phyloP scores from a whole-genome alignment of 306 rosid genomes.

The Prunus mume region DNA sequence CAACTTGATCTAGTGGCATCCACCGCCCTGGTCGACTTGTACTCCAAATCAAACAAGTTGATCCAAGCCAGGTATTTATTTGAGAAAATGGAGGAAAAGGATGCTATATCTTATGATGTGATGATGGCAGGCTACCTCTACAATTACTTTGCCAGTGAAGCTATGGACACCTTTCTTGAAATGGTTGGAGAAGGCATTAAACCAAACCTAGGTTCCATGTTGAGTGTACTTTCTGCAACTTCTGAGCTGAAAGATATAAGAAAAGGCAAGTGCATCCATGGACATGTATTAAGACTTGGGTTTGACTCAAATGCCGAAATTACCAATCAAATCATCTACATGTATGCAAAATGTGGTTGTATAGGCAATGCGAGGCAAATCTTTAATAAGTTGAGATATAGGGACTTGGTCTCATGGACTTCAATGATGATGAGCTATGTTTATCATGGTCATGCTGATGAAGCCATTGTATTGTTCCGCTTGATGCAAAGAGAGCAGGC shows the following conservation, averaged over 20 bases:
- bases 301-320: constrained; percentile 30
- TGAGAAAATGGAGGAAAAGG: constrained; percentile 36
- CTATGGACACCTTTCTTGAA: constrained; percentile 24
- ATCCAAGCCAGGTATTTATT: constrained; percentile 41
- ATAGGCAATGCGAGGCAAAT: constrained; percentile 29
- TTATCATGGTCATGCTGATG: constrained; percentile 26
- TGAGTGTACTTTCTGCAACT: constrained; percentile 45
- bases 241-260: constrained; percentile 32
- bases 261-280: constrained; percentile 40
- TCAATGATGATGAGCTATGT: constrained; percentile 47
- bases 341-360: constrained; percentile 38
- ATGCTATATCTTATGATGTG: constrained; percentile 37
- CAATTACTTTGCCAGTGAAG: constrained; percentile 28
- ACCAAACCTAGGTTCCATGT: constrained; percentile 39
- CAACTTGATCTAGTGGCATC: constrained; percentile 40
- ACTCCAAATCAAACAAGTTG: constrained; percentile 37
- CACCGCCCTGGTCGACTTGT: constrained; percentile 46
- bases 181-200: constrained; percentile 25
- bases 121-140: constrained; percentile 47
- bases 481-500: constrained; percentile 35
- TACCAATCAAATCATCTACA: constrained; percentile 38
- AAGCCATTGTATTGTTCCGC: constrained; percentile 46
- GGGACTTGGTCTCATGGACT: constrained; percentile 56
- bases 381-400: constrained; percentile 26
- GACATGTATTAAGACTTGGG: constrained; percentile 31